A percentile compares a stretch with the other conserved stretches of the same genome.
Conservation (phyloP, 2,329 filamentous ascomycete genomes). For the Arthroderma sp. region DNA sequence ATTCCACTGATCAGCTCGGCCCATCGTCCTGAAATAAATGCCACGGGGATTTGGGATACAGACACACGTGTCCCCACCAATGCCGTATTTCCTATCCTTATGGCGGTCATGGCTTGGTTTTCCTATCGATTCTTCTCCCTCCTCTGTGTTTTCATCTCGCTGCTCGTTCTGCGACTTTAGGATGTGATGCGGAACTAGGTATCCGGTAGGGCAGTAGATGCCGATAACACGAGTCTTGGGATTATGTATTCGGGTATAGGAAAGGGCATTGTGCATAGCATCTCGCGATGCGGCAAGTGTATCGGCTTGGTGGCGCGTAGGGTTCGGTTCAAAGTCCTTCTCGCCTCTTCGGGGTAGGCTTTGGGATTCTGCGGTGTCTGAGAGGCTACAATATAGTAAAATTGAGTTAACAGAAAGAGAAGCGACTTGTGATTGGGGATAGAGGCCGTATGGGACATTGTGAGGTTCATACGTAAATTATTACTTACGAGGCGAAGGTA, state of each 20-base stretch:
- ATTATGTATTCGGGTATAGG: constrained; percentile 62
- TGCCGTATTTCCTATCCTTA: constrained; percentile 5
- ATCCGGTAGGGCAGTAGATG: constrained; percentile 56
- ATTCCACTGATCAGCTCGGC: constrained; percentile 51
- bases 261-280: constrained; percentile 80
- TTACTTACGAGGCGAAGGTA: constrained; percentile 38
- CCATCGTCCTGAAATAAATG: constrained; percentile 62
- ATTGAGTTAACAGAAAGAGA: background rate
- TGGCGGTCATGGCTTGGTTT: background rate
- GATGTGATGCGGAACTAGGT: constrained; percentile 10
- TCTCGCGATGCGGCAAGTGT: constrained; percentile 67
- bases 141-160: background rate
- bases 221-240: constrained; percentile 53
- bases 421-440: background rate
- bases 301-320: constrained; percentile 65
- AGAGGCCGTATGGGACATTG: background rate
- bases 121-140: background rate
- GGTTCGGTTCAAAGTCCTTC: constrained; percentile 94
- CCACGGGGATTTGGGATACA: constrained; percentile 60
- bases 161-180: background rate
- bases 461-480: background rate
- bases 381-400: constrained; percentile 14
- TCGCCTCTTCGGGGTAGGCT: constrained; percentile 76
- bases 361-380: constrained; percentile 20
- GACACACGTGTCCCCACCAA: constrained; percentile 35